A percentile compares a stretch with the other conserved stretches of the same genome.
Conservation (phyloP, 345 rosid genomes). For the Brassica incana region DNA sequence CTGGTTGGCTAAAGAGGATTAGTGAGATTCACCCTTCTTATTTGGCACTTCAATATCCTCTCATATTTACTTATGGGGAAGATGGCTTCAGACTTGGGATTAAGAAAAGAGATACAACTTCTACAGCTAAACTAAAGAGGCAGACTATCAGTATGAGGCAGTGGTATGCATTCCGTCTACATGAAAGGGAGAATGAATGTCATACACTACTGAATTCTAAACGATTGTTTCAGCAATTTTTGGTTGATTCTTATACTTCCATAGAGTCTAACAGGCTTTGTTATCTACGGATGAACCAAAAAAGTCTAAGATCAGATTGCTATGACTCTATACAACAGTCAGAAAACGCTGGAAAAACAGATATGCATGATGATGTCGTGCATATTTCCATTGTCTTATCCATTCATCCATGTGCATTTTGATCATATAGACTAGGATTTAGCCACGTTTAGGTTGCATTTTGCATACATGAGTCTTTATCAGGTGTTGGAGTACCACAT, state of each 20-base stretch:
- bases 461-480: too few species aligned
- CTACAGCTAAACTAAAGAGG: not conserved
- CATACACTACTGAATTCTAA: not conserved
- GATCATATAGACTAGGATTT: too few species aligned
- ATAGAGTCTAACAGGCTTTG: not conserved
- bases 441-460: too few species aligned
- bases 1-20: not conserved
- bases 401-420: too few species aligned
- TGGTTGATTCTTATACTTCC: not conserved
- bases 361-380: not conserved
- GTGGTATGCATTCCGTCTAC: not conserved
- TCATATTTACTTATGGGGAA: not conserved
- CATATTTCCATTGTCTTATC: too few species aligned
- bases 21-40: not conserved
- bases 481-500: too few species aligned
- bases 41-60: not conserved
- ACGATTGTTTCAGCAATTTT: not conserved
- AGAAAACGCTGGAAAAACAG: not conserved
- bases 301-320: not conserved
- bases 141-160: not conserved
- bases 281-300: not conserved
- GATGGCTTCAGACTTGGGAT: not conserved
- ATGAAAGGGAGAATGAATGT: not conserved
- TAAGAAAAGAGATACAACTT: not conserved
- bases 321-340: not conserved